Evolutionary conservation across 2,329 filamentous ascomycete genomes (phyloP), one percentile per base, ranked within the genome.

Genomic region (Pestalotiopsis sp.): DNA sequence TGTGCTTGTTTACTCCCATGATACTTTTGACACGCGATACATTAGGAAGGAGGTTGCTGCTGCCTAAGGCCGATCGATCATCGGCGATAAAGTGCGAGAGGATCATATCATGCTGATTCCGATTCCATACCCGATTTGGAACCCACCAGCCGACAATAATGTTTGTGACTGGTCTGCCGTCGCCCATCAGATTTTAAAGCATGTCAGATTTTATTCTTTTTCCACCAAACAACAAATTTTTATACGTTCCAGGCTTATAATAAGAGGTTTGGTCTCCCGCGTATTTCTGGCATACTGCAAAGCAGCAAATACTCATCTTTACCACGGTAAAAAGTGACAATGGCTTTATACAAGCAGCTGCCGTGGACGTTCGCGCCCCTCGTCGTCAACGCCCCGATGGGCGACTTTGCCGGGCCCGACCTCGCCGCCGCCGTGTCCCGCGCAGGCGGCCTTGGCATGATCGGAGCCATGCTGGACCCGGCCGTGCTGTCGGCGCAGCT

Each of bases 351-450:
- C n/a, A 11, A 39, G 13, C 58, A 60, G 20, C 20, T 60, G 13
- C 3, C 58, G 17, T 60, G 58, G 58, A 38, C 58, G 6, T 69
- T 73, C 4, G 70, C 72, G 24, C 81, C 81, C 20, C 71, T 82
- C 11, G 71, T 83, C 52, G 73, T 82, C 64, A 79, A 75, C 56
- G 81, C 81, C 7, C 81, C 81, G 11, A 81, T 84, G 81, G 76
- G 79, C 17, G 75, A 74, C 60, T 72, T 79, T 35, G 71, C 78
- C 1, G 81, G 80, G 56, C 74, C 78, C 39, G 77, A 71, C 60
- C 74, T 83, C 14, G 80, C 80, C 6, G 76, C 78, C 13, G 78
- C 80, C 52, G 80, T 83, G 7, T 74, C 77, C 64, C 78, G 77
- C 55, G 81, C 81, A 9, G 78, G 81, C 14, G 81, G 81, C 0